Evolutionary conservation across 768 basidiomycete genomes (phyloP).

Genomic region (Cyathus striatus): DNA sequence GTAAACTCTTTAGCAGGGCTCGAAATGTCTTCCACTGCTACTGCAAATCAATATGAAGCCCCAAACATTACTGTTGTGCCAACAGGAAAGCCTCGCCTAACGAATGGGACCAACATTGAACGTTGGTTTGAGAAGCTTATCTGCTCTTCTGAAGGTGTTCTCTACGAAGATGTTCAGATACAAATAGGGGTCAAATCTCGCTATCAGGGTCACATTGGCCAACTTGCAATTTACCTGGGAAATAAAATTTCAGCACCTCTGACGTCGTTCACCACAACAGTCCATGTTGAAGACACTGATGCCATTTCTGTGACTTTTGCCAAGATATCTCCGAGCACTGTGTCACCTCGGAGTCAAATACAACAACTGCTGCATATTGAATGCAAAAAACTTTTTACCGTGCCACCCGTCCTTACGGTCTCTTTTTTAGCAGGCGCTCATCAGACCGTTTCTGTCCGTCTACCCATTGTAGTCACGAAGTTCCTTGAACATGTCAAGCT

Average conservation of each 20-base stretch:
- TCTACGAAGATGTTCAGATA: constrained; percentile 94
- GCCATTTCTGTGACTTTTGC: constrained; percentile 82
- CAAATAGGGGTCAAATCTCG: constrained; percentile 96
- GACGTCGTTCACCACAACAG: constrained; percentile 82
- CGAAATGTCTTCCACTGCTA: constrained; percentile 52
- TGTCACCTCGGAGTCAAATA: constrained; percentile 80
- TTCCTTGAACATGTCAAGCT: constrained; percentile 94
- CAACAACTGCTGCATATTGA: constrained; percentile 94
- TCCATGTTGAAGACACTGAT: constrained; percentile 68
- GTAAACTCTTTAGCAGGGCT: constrained; percentile 80
- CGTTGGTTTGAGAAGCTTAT: constrained; percentile 87
- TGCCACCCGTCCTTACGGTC: constrained; percentile 73
- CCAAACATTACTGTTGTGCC: constrained; percentile 1
- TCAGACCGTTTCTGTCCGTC: constrained; percentile 74
- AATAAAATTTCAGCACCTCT: constrained; percentile 92
- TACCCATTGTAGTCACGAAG: constrained; percentile 86
- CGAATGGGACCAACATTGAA: constrained; percentile 68
- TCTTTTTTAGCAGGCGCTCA: constrained; percentile 93
- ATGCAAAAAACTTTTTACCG: constrained; percentile 82
- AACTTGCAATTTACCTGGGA: constrained; percentile 91
- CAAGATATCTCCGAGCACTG: constrained; percentile 82
- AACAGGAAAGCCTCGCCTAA: constrained; percentile 50
- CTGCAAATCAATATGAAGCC: constrained; percentile 6
- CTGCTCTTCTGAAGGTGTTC: constrained; percentile 77
- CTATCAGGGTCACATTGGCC: constrained; percentile 92